phyloP scores from a whole-genome alignment of 2,329 filamentous ascomycete species.

The Eutypella sp. region DNA sequence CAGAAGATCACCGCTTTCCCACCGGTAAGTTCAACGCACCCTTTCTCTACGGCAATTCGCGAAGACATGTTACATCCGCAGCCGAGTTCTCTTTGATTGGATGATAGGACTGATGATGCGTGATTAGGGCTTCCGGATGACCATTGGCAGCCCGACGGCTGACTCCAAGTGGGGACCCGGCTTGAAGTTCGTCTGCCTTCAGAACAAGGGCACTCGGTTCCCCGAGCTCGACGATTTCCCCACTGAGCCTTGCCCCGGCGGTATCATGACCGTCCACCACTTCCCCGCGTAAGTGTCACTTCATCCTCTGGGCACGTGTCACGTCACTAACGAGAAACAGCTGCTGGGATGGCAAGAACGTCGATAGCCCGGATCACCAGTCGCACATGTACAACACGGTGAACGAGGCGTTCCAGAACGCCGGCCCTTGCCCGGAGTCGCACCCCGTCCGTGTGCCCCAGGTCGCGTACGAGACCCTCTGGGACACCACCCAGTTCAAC shows the following conservation, averaged over 20 bases:
- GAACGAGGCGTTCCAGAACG: slow-evolving; percentile 23
- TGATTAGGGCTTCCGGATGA: slow-evolving; percentile 38
- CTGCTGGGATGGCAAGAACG: slow-evolving; percentile 42
- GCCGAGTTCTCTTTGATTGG: too few species aligned
- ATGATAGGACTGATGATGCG: too few species aligned
- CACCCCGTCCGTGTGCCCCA: slow-evolving; percentile 40
- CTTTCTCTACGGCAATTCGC: background rate
- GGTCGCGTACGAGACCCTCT: slow-evolving; percentile 39
- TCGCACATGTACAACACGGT: slow-evolving; percentile 28
- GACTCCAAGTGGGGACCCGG: slow-evolving; percentile 29
- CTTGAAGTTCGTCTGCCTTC: slow-evolving; percentile 36
- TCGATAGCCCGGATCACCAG: slow-evolving; percentile 31
- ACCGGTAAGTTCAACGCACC: slow-evolving; percentile 22
- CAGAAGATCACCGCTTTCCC: slow-evolving; percentile 40
- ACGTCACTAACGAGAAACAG: slow-evolving; percentile 16
- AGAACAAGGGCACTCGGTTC: slow-evolving; percentile 34
- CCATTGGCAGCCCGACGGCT: slow-evolving; percentile 30
- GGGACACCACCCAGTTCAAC: slow-evolving; percentile 36
- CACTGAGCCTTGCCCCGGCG: slow-evolving; percentile 30
- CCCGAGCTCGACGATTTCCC: slow-evolving; percentile 37
- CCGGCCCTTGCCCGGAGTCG: slow-evolving; percentile 30
- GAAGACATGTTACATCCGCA: too few species aligned
- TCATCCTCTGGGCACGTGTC: background rate
- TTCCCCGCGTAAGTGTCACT: slow-evolving; percentile 29
- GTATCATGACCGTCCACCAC: slow-evolving; percentile 38